These are phyloP conservation scores for Linum lewisii DNA, from an alignment of 345 rosid species.

Conservation along the genomic window DNA sequence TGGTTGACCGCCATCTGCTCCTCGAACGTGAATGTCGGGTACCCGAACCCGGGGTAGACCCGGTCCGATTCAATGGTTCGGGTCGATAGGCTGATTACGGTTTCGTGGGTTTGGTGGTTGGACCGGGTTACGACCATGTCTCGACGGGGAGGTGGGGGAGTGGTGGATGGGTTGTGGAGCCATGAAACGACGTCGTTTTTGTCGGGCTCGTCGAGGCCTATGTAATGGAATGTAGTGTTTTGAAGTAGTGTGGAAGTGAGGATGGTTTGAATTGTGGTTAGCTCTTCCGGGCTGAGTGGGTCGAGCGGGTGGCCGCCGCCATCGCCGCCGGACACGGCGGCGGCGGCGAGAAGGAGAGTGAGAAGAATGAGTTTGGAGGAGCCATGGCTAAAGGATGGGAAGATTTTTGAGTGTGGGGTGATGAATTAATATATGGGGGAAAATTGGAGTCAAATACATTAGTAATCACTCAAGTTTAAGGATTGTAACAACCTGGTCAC, in stretches of 20 bases:
- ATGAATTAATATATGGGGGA: background rate
- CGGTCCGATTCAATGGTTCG: slow-evolving; percentile 8
- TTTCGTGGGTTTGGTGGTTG: slow-evolving; percentile 20
- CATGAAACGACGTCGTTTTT: slow-evolving; percentile 24
- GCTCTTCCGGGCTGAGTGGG: slow-evolving; percentile 22
- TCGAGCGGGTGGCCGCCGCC: slow-evolving; percentile 28
- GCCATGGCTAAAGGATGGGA: background rate
- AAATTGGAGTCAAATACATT: no score
- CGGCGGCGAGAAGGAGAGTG: slow-evolving; percentile 8
- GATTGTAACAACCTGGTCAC: no score
- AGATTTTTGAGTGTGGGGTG: background rate
- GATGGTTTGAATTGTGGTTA: slow-evolving; percentile 12
- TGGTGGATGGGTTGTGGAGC: slow-evolving; percentile 9
- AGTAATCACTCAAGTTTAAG: no score
- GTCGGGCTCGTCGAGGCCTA: slow-evolving; percentile 31
- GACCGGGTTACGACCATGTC: slow-evolving; percentile 28
- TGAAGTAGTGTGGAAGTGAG: slow-evolving; percentile 10
- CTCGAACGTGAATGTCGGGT: slow-evolving; percentile 19
- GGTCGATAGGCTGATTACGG: slow-evolving; percentile 17
- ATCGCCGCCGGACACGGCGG: background rate
- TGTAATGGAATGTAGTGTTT: slow-evolving; percentile 22
- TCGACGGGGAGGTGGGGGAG: slow-evolving; percentile 24
- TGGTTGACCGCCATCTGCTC: slow-evolving; percentile 17
- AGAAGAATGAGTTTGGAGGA: background rate
- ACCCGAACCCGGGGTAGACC: slow-evolving; percentile 25